These are phyloP conservation scores for Xylaria sp. DNA, from an alignment of 2,329 filamentous ascomycete genomes.

Conservation along the genomic window DNA sequence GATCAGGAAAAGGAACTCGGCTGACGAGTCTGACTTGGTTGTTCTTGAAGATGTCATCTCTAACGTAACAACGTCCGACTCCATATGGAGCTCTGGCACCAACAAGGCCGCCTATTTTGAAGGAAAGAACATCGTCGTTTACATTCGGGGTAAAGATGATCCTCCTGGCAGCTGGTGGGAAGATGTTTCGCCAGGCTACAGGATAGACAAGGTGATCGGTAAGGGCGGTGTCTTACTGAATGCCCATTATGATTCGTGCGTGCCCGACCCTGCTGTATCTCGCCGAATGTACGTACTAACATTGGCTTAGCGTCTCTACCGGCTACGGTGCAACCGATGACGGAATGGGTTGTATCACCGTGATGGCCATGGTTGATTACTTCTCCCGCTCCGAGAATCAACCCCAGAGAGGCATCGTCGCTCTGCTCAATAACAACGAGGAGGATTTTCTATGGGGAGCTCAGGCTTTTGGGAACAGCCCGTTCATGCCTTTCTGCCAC, in stretches of 20 bases:
- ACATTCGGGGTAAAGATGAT: conserved; percentile 84
- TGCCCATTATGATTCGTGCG: conserved; percentile 85
- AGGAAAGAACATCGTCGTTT: conserved; percentile 90
- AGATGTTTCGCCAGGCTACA: conserved; percentile 47
- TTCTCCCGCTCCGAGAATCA: conserved; percentile 78
- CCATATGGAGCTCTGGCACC: conserved; percentile 44
- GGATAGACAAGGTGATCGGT: conserved; percentile 60
- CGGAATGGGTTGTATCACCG: conserved; percentile 86
- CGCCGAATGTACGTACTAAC: conserved; percentile 37
- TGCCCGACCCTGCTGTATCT: conserved; percentile 28
- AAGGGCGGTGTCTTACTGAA: conserved; percentile 89
- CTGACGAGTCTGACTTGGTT: conserved; percentile 61
- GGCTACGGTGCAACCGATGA: conserved; percentile 95
- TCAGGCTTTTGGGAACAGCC: conserved; percentile 83
- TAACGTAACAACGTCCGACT: conserved; percentile 74
- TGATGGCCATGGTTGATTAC: conserved; percentile 86
- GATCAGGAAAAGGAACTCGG: conserved; percentile 73
- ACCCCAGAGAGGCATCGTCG: conserved; percentile 82
- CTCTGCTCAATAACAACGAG: conserved; percentile 94
- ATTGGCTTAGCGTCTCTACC: conserved; percentile 76
- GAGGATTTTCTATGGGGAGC: conserved; percentile 93
- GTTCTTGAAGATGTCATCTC: conserved; percentile 82
- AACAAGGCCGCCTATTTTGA: conserved; percentile 80
- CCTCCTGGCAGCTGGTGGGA: conserved; percentile 80
- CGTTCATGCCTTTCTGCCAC: conserved; percentile 80